Percentiles rank a stretch among this genome's conserved stretches.
These are phyloP conservation scores for Neurospora sp. DNA, from an alignment of 495 filamentous ascomycete species.

Conservation along the genomic window DNA sequence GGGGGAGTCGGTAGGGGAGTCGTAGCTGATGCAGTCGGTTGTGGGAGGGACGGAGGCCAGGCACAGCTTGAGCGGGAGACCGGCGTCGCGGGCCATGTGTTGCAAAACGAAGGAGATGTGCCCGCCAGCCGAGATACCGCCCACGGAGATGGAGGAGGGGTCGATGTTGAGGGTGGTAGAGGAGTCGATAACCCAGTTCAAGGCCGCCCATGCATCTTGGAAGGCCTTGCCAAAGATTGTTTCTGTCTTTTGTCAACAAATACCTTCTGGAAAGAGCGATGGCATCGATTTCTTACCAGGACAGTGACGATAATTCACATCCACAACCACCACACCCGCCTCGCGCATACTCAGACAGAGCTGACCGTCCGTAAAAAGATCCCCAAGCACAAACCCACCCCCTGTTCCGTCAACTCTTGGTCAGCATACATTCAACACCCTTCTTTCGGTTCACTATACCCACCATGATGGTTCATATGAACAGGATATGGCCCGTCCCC, in stretches of 20 bases:
- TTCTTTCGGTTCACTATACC: neutral
- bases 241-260: conserved; percentile 15
- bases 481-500: conserved; percentile 35
- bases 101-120: conserved; percentile 37
- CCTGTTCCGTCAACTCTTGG: conserved; percentile 1
- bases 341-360: conserved; percentile 37
- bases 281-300: conserved; percentile 21
- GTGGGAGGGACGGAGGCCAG: conserved; percentile 33
- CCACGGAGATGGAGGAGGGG: conserved; percentile 33
- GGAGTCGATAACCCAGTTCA: conserved; percentile 29
- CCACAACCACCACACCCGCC: conserved; percentile 33
- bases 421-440: neutral
- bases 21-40: conserved; percentile 27
- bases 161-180: conserved; percentile 31
- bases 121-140: conserved; percentile 40
- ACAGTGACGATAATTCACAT: conserved; percentile 43
- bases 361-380: conserved; percentile 32
- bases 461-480: conserved; percentile 41
- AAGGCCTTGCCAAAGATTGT: conserved; percentile 35
- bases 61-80: conserved; percentile 32
- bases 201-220: conserved; percentile 36
- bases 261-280: neutral
- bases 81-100: conserved; percentile 39
- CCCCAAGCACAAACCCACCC: conserved; percentile 38
- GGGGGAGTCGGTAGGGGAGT: conserved; percentile 33